A percentile compares a stretch with the other conserved stretches of the same genome.
Evolutionary conservation across 345 rosid species (phyloP).

Genomic region (Boechera stricta): DNA sequence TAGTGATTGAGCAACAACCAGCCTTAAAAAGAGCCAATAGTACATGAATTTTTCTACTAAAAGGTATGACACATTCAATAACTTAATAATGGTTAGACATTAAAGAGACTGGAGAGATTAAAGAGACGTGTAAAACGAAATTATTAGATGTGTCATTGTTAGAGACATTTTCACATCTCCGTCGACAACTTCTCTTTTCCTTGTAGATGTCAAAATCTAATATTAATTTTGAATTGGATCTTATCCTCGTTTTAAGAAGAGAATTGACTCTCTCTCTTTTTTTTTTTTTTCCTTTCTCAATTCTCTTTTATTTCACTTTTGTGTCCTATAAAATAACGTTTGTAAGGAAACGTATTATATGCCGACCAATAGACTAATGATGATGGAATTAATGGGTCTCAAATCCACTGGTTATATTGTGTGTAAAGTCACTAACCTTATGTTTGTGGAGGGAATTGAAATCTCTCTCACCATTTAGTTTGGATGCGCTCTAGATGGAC

Average conservation of each 20-base stretch:
- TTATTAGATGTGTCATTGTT: slow-evolving; percentile 30
- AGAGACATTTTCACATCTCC: slow-evolving; percentile 38
- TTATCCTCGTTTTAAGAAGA: slow-evolving; percentile 33
- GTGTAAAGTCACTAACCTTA: slow-evolving; percentile 30
- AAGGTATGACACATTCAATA: slow-evolving; percentile 29
- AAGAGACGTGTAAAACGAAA: slow-evolving; percentile 39
- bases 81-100: slow-evolving; percentile 24
- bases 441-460: slow-evolving; percentile 24
- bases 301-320: slow-evolving; percentile 25
- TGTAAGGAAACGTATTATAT: slow-evolving; percentile 19
- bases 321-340: slow-evolving; percentile 9
- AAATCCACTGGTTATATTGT: slow-evolving; percentile 16
- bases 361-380: slow-evolving; percentile 27
- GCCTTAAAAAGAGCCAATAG: slow-evolving; percentile 4
- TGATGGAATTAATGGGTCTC: slow-evolving; percentile 31
- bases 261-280: neutral
- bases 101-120: slow-evolving; percentile 32
- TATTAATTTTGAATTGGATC: neutral
- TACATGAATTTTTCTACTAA: neutral
- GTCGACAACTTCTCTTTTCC: slow-evolving; percentile 24
- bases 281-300: neutral
- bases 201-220: slow-evolving; percentile 28
- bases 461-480: slow-evolving; percentile 27
- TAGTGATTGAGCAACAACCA: slow-evolving; percentile 36
- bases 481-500: slow-evolving; percentile 23